Evolutionary conservation across 768 basidiomycete genomes (phyloP), one percentile per base, ranked within the genome.

Genomic region (Suillus occidentalis): DNA sequence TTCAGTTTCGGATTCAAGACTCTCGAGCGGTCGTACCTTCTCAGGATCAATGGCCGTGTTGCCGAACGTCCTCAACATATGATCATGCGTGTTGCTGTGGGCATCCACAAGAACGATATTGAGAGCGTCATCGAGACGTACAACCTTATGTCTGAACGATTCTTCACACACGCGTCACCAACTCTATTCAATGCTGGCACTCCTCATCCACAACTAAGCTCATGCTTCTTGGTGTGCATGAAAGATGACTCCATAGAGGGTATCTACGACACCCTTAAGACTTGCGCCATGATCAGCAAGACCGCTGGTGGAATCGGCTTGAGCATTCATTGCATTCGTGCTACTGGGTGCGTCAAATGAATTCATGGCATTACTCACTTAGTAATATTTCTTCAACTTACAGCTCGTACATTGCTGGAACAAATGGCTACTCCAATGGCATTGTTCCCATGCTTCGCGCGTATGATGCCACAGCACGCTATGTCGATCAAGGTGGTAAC

Each of bases 361-460:
- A 47, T 36, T 43, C 4, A 34, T 57, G n/a, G n/a, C 60, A n/a
- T 56, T 59, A n/a, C 0, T 57, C 14, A 12, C 13, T 42, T n/a
- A 39, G 52, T 53, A 10, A 50, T 4, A 61, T 13, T 34, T 45
- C 4, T 34, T 45, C 4, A 7, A 55, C 45, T 60, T 67, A 53
- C 67, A 94, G 97, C 20, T 95, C 97, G 0, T 99, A 99, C 81
- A 99, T 99, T 67, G 95, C 97, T 14, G 97, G 97, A 25, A 99
- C 97, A 37, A 99, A 99, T 76, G 97, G 97, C 1, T 97, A 97
- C 78, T 98, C 96, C 3, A 99, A 99, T 71, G 97, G 97, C 63
- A 97, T 99, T 72, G 94, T 99, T 2, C 97, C 97, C 16, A 99
- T 99, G 97, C 90, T 99, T 52, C 93, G 97, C 63, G 97, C 94